Evolutionary conservation across 345 rosid genomes (phyloP).

Genomic region (Salix suchowensis): DNA sequence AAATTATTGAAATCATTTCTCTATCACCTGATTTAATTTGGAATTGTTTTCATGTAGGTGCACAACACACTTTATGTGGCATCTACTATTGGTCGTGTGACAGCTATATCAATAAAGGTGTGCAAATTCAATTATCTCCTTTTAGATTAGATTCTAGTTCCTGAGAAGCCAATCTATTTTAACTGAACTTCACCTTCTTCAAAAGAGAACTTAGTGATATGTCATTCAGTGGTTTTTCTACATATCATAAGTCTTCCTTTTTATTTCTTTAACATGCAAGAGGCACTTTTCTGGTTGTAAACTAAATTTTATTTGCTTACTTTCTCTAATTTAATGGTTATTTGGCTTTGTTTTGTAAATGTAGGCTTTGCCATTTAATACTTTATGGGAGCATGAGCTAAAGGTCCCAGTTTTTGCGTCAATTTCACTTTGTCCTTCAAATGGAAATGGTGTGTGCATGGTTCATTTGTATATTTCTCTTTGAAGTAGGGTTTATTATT

Average conservation of each 20-base stretch:
- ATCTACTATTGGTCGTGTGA: conserved; percentile 79
- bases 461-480: not conserved
- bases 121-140: not conserved
- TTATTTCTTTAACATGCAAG: not conserved
- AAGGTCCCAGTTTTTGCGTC: conserved; percentile 86
- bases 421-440: conserved; percentile 43
- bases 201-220: not conserved
- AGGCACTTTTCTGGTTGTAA: not conserved
- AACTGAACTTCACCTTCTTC: not conserved
- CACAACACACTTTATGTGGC: conserved; percentile 54
- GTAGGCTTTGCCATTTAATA: conserved; percentile 66
- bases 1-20: conserved; percentile 8
- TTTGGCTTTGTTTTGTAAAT: conserved; percentile 11
- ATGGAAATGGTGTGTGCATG: conserved; percentile 42
- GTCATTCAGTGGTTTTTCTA: too few relatives aligned
- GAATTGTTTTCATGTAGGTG: conserved; percentile 38
- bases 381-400: conserved; percentile 65
- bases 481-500: not conserved
- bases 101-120: conserved; percentile 77
- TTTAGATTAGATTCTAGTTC: not conserved
- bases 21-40: conserved; percentile 7
- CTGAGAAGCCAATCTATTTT: not conserved
- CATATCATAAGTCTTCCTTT: too few relatives aligned
- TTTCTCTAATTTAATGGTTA: not conserved
- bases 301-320: not conserved